Evolutionary conservation across 371 early-diverging fungal genomes (phyloP).

Genomic region (Amoeboaphelidium occidentale): DNA sequence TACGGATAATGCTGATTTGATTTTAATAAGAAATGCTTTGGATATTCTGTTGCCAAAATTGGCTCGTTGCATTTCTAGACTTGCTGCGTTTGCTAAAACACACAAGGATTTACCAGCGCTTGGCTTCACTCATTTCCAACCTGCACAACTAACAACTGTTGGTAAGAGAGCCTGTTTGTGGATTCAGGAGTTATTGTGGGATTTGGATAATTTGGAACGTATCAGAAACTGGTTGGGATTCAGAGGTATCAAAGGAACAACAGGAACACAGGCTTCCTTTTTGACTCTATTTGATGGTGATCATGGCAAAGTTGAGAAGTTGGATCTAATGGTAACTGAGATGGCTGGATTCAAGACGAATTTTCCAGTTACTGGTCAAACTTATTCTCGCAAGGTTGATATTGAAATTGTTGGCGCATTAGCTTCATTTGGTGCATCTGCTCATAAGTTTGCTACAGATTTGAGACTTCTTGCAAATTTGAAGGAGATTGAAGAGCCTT

Average conservation of each 20-base stretch:
- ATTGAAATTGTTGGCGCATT: slow-evolving; percentile 65
- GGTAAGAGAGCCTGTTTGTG: slow-evolving; percentile 92
- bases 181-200: slow-evolving; percentile 82
- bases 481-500: slow-evolving; percentile 95
- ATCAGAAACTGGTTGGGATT: slow-evolving; percentile 66
- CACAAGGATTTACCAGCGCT: slow-evolving; percentile 73
- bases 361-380: slow-evolving; percentile 89
- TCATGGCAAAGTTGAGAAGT: slow-evolving; percentile 66
- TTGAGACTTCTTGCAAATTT: slow-evolving; percentile 79
- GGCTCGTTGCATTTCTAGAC: slow-evolving; percentile 44
- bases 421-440: slow-evolving; percentile 77
- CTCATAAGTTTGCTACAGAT: slow-evolving; percentile 92
- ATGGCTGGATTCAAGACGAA: slow-evolving; percentile 53
- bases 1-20: slow-evolving; percentile 88
- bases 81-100: slow-evolving; percentile 46
- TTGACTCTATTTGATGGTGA: slow-evolving; percentile 81
- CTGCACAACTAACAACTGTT: slow-evolving; percentile 90
- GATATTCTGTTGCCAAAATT: slow-evolving; percentile 73
- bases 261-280: slow-evolving; percentile 95
- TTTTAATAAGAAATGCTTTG: slow-evolving; percentile 75
- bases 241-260: slow-evolving; percentile 95
- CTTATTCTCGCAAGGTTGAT: slow-evolving; percentile 92
- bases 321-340: slow-evolving; percentile 72
- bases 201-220: slow-evolving; percentile 73
- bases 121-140: slow-evolving; percentile 95